phyloP scores from a whole-genome alignment of 2,329 filamentous ascomycete species.

The Didymella segeticola region DNA sequence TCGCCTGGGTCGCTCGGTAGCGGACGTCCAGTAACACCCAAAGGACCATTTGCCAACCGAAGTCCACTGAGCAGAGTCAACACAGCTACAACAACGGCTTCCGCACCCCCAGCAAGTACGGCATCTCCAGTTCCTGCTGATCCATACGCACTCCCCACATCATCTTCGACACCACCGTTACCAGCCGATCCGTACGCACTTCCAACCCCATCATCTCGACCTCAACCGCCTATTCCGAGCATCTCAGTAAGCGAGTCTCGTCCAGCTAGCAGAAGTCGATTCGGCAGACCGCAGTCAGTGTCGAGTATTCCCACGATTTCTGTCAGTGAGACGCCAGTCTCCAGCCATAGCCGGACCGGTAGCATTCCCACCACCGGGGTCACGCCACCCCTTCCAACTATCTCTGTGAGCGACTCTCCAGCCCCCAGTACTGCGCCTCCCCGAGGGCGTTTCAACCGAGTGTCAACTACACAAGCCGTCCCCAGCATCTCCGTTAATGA shows the following conservation, averaged over 20 bases:
- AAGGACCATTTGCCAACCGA: slow-evolving; percentile 34
- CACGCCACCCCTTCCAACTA: slow-evolving; percentile 32
- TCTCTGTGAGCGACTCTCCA: slow-evolving; percentile 32
- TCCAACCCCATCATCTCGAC: slow-evolving; percentile 3
- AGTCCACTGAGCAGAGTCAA: slow-evolving; percentile 38
- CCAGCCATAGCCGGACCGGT: slow-evolving; percentile 22
- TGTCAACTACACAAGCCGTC: slow-evolving; percentile 28
- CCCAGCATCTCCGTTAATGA: slow-evolving; percentile 40
- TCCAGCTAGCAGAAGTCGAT: not conserved
- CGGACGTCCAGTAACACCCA: slow-evolving; percentile 39
- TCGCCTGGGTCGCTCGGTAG: slow-evolving; percentile 28
- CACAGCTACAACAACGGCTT: slow-evolving; percentile 22
- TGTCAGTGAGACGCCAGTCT: slow-evolving; percentile 32
- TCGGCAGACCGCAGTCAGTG: slow-evolving; percentile 11
- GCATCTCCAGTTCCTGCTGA: slow-evolving; percentile 3
- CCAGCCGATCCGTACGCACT: slow-evolving; percentile 4
- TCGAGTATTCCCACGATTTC: slow-evolving; percentile 25
- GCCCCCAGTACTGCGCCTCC: slow-evolving; percentile 5
- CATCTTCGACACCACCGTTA: slow-evolving; percentile 25
- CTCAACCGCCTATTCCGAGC: slow-evolving; percentile 15
- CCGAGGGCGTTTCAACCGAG: slow-evolving; percentile 6
- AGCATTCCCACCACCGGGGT: slow-evolving; percentile 29
- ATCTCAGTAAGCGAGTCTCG: slow-evolving; percentile 20
- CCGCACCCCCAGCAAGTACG: slow-evolving; percentile 42
- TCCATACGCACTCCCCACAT: slow-evolving; percentile 25